These are phyloP conservation scores for Miscanthus lutarioriparius DNA, from an alignment of 176 grass and related monocot species.

Conservation along the genomic window DNA sequence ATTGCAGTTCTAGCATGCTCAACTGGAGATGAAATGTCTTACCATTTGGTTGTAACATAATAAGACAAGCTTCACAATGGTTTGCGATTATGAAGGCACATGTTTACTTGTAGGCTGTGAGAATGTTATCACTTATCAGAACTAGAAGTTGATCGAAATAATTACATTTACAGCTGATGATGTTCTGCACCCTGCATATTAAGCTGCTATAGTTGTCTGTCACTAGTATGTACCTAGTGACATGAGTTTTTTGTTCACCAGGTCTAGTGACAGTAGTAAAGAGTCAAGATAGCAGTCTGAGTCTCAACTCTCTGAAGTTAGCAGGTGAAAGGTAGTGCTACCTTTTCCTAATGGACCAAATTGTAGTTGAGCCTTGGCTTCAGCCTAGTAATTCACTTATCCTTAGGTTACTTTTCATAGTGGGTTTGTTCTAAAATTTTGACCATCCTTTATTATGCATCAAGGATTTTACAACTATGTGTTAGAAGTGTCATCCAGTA, in stretches of 20 bases:
- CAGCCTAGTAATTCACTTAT: not conserved
- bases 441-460: conserved; percentile 4
- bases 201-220: not conserved
- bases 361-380: conserved; percentile 22
- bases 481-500: not conserved
- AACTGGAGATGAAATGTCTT: not conserved
- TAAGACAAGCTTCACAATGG: conserved; percentile 22
- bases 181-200: not conserved
- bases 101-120: not conserved
- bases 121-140: conserved; percentile 11
- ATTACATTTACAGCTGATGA: conserved; percentile 1
- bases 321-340: not conserved
- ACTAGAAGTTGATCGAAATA: conserved; percentile 10
- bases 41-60: conserved; percentile 10
- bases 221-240: conserved; percentile 16
- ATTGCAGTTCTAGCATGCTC: conserved; percentile 24
- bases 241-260: not conserved
- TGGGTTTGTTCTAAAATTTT: conserved; percentile 5
- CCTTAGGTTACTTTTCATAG: not conserved
- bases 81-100: not conserved
- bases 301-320: conserved; percentile 10
- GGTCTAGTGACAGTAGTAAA: not conserved
- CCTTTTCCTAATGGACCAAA: conserved; percentile 22
- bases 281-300: not conserved
- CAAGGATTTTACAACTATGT: conserved; percentile 3